Percentiles rank a stretch among this genome's conserved stretches.
phyloP scores from a whole-genome alignment of 1,284 basidiomycete species.

The Microbotryum saponariae region DNA sequence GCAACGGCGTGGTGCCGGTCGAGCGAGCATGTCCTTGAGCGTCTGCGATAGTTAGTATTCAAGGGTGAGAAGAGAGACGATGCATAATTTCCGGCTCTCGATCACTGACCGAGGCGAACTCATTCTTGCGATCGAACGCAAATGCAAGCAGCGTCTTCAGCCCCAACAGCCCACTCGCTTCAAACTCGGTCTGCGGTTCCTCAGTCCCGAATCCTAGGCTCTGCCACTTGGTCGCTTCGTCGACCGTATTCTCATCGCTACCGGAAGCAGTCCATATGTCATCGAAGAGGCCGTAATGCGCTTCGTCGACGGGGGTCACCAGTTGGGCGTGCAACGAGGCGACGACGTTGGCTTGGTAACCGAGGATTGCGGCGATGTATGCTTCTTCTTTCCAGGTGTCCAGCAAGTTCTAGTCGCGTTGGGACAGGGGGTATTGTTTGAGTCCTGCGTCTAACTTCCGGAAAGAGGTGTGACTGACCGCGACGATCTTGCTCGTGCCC shows the following conservation, averaged over 20 bases:
- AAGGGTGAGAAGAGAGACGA: not conserved
- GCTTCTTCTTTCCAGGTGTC: constrained; percentile 71
- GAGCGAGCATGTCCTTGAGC: constrained; percentile 74
- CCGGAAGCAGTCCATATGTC: constrained; percentile 64
- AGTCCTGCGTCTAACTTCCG: not conserved
- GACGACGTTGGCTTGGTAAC: constrained; percentile 83
- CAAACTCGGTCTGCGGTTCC: constrained; percentile 71
- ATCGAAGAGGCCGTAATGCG: constrained; percentile 57
- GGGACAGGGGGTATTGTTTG: constrained; percentile 9
- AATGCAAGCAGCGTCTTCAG: constrained; percentile 64
- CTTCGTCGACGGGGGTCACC: constrained; percentile 55
- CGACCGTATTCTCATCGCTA: constrained; percentile 47
- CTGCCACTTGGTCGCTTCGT: constrained; percentile 57
- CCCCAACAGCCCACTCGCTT: constrained; percentile 73
- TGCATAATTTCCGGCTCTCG: not conserved
- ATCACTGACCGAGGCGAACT: constrained; percentile 65
- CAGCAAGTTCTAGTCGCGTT: constrained; percentile 62
- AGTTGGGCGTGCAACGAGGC: constrained; percentile 74
- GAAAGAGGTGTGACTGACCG: constrained; percentile 50
- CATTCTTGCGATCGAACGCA: constrained; percentile 61
- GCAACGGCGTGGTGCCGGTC: constrained; percentile 68
- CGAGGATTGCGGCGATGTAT: constrained; percentile 71
- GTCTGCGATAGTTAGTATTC: not conserved
- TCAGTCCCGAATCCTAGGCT: constrained; percentile 72
- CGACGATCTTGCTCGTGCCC: constrained; percentile 72